Evolutionary conservation across 495 filamentous ascomycete genomes (phyloP), one percentile per base, ranked within the genome.

Genomic region (Chaetomium tenue): DNA sequence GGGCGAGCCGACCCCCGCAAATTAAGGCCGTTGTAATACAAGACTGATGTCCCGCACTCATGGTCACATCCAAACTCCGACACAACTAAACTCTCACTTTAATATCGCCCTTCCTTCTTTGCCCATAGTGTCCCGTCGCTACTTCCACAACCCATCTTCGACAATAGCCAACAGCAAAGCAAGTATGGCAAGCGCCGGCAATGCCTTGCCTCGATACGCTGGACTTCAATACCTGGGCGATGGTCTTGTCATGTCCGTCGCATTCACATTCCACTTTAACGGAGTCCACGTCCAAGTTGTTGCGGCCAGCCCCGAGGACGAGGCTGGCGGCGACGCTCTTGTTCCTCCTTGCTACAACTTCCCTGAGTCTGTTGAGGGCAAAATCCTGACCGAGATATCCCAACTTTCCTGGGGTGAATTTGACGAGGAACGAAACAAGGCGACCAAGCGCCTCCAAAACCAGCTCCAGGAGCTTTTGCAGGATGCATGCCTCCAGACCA

Each of bases 251-350:
- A n/a, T 9, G 12, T 46, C 56, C 23, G 23, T 12, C 7, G 40
- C 47, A 7, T 20, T 59, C 42, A 33, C 25, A 5, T 28, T 47
- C 22, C 40, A 47, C 0, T 59, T 4, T 40, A 59, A 59, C 56
- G 56, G 56, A 6, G 56, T 30, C 2, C 40, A 16, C 1, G 47
- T 59, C 40, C 2, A 4, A 12, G 42, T 59, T 8, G 40, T 59
- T 3, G 56, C 56, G 40, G 42, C 56, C 3, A 47, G 42, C 42
- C 56, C 56, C 23, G 40, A 59, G 2, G 56, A 59, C 44, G 37
- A 46, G 3, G 39, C 22, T 15, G 55, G 37, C 37, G 55, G 55
- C 12, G 22, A 58, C 25, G 55, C 22, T 15, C 39, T 58, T 22
- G 20, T 58, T 22, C 39, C 55, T 13, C 5, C 55, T 0, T 2